Percentiles rank a stretch among this genome's conserved stretches.
These are phyloP conservation scores for Meyerozyma carpophila DNA, from an alignment of 1,139 yeast genomes.

Conservation along the genomic window DNA sequence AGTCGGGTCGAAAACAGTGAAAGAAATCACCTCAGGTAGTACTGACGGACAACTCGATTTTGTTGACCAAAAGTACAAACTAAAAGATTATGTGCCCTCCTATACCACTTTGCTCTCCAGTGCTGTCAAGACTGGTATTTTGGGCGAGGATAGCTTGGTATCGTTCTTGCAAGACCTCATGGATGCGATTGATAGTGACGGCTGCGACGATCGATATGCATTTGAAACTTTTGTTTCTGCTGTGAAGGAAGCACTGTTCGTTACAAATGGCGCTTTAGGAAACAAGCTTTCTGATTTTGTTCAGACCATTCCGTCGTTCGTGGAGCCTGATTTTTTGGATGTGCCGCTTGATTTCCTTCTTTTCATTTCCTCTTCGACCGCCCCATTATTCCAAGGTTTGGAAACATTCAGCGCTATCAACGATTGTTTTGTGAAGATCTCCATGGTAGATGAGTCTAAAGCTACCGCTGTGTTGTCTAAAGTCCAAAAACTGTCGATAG, in stretches of 20 bases:
- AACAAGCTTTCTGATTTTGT: slow-evolving; percentile 8
- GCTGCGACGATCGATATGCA: not conserved
- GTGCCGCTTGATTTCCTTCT: slow-evolving; percentile 19
- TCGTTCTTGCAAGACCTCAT: not conserved
- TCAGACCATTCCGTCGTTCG: slow-evolving; percentile 20
- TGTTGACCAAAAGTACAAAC: not conserved
- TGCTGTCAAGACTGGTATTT: not conserved
- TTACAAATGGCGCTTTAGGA: not conserved
- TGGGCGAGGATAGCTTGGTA: not conserved
- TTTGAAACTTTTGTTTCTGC: not conserved
- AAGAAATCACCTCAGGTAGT: not conserved
- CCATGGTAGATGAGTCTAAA: slow-evolving; percentile 5
- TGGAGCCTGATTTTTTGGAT: slow-evolving; percentile 22
- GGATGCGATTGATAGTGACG: not conserved
- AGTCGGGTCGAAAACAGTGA: not conserved
- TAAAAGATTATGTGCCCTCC: not conserved
- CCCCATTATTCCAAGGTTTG: slow-evolving; percentile 3
- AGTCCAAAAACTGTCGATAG: slow-evolving; percentile 2
- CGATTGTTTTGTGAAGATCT: slow-evolving; percentile 26
- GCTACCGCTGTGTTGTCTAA: slow-evolving; percentile 6
- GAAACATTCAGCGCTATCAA: slow-evolving; percentile 20
- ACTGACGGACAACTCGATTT: not conserved
- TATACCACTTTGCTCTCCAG: not conserved
- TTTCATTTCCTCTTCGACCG: slow-evolving; percentile 5
- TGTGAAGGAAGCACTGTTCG: not conserved